phyloP scores from a whole-genome alignment of 1,139 yeast genomes.

The Tardiomyces blankii region DNA sequence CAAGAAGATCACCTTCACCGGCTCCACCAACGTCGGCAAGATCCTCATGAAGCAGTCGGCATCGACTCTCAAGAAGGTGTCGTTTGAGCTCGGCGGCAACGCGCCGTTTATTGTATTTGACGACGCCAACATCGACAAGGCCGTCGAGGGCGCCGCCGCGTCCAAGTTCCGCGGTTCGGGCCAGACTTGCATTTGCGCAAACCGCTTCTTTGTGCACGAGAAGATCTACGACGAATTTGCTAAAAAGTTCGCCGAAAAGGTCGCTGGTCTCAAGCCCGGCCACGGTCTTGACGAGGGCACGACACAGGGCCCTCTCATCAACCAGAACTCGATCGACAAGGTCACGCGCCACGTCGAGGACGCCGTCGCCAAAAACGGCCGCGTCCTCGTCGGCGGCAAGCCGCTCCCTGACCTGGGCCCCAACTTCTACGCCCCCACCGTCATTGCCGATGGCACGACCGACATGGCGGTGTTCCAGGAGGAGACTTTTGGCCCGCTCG shows the following conservation, averaged over 20 bases:
- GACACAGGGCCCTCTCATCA: slow-evolving; percentile 81
- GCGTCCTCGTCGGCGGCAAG: slow-evolving; percentile 53
- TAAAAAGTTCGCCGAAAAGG: slow-evolving; percentile 38
- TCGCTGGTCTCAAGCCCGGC: slow-evolving; percentile 50
- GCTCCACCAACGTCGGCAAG: slow-evolving; percentile 79
- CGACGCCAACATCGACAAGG: slow-evolving; percentile 69
- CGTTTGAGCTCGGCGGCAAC: slow-evolving; percentile 88
- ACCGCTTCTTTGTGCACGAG: slow-evolving; percentile 58
- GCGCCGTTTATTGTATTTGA: slow-evolving; percentile 86
- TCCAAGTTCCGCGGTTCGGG: slow-evolving; percentile 68
- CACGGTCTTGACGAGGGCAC: slow-evolving; percentile 54
- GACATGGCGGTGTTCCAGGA: slow-evolving; percentile 51
- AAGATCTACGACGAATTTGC: slow-evolving; percentile 51
- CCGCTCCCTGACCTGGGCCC: slow-evolving; percentile 56
- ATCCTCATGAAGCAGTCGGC: slow-evolving; percentile 69
- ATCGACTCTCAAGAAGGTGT: slow-evolving; percentile 67
- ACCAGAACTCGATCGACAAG: slow-evolving; percentile 51
- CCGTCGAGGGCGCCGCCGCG: slow-evolving; percentile 60
- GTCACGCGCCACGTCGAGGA: slow-evolving; percentile 64
- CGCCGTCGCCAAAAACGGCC: slow-evolving; percentile 65
- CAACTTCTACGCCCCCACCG: slow-evolving; percentile 67
- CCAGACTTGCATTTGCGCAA: slow-evolving; percentile 78
- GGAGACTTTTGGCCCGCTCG: slow-evolving; percentile 89
- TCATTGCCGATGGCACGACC: slow-evolving; percentile 52
- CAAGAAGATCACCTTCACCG: slow-evolving; percentile 79